Evolutionary conservation across 805 yeast species (phyloP), one percentile per base, ranked within the genome.

Genomic region (Saturnispora hagleri): DNA sequence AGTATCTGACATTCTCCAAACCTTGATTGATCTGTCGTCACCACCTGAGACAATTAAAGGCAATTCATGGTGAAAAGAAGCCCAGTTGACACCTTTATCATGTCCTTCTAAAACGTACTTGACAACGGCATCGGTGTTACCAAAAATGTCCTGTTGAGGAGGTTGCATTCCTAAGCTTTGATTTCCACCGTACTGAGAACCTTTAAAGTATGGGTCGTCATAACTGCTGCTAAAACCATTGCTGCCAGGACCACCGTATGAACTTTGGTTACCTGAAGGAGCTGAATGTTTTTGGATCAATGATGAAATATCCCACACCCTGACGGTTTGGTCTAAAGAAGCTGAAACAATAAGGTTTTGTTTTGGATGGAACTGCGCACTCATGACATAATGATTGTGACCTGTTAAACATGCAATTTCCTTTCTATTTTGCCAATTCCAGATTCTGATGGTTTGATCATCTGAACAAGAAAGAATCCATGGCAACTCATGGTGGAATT

Each of bases 351-450:
- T 84, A 62, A 95, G 75, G 69, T 93, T 98, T 61, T 95, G 97
- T 46, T 83, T 73, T 44, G 97, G 97, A 67, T 93, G 99, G 78
- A 93, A 93, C 69, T 88, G 95, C 2, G 99, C 98, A 61, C 95
- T 86, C 93, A 93, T 88, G 51, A 93, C 97, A 69, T 95, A 93
- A 72, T 93, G 99, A 71, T 89, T 90, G 70, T 93, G 99, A 56
- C 99, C 99, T 7, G 99, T 91, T 60, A 93, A 73, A 63, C 97
- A 89, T 9, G 98, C 98, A 63, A 93, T 86, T 63, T 93, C 98
- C 67, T 89, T 91, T 61, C 99, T 82, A 68, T 90, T 90, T 74
- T 95, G 99, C 99, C 99, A 93, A 72, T 93, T 95, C 99, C 99
- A 93, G 58, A 93, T 91, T 67, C 99, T 80, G 58, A 95, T 89